phyloP scores from a whole-genome alignment of 768 basidiomycete species.

The Pleurotus pulmonarius region DNA sequence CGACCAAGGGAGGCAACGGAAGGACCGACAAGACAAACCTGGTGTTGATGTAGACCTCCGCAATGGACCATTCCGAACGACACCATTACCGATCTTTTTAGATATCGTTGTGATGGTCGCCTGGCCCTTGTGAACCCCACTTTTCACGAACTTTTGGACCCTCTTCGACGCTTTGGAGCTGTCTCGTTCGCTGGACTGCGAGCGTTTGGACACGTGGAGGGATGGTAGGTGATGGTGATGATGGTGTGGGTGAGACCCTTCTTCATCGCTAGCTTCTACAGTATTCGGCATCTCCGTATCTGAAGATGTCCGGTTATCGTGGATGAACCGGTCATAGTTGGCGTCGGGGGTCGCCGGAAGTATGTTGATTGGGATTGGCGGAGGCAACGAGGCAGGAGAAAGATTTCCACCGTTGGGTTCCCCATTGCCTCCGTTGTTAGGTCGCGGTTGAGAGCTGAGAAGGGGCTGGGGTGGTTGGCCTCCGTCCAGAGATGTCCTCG shows the following conservation, averaged over 20 bases:
- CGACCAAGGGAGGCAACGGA: too few species aligned
- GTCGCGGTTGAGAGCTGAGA: not conserved
- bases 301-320: conserved; percentile 7
- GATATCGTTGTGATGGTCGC: conserved; percentile 74
- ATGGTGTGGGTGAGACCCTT: conserved; percentile 10
- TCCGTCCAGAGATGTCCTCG: not conserved
- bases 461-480: not conserved
- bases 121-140: conserved; percentile 69
- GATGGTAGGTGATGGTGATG: conserved; percentile 1
- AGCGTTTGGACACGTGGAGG: conserved; percentile 24
- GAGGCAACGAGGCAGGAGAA: conserved; percentile 13
- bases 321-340: conserved; percentile 14
- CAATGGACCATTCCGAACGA: conserved; percentile 48
- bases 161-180: conserved; percentile 60
- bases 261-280: not conserved
- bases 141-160: conserved; percentile 72
- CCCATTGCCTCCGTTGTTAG: not conserved
- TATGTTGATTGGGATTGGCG: conserved; percentile 50
- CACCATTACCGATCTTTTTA: conserved; percentile 71
- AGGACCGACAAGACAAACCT: conserved; percentile 31
- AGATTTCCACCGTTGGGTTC: conserved; percentile 8
- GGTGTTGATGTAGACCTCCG: conserved; percentile 67
- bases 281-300: conserved; percentile 2
- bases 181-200: conserved; percentile 38
- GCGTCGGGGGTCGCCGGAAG: conserved; percentile 58